A percentile compares a stretch with the other conserved stretches of the same genome.
phyloP scores from a whole-genome alignment of 371 early-diverging fungal genomes.

The Chytridium lagenaria region DNA sequence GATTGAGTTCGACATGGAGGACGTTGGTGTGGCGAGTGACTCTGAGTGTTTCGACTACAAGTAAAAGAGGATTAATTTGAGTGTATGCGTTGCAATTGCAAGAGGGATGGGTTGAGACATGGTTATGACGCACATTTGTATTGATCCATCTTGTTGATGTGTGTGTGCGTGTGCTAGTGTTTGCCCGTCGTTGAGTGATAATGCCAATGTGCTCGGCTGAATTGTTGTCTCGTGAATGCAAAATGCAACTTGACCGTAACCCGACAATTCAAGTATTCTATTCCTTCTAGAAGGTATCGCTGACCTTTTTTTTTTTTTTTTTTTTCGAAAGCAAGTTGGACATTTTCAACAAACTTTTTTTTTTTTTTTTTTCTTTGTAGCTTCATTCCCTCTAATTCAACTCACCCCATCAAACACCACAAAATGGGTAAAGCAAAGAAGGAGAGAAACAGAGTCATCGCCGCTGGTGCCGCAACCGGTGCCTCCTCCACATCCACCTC shows the following conservation, averaged over 20 bases:
- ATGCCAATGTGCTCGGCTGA: no score
- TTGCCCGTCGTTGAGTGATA: no score
- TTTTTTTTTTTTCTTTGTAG: constrained; percentile 14
- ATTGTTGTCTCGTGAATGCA: no score
- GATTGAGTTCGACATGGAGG: constrained; percentile 81
- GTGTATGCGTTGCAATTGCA: no score
- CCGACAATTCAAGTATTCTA: no score
- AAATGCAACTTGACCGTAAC: no score
- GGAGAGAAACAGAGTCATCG: constrained; percentile 52
- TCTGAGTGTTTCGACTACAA: constrained; percentile 25
- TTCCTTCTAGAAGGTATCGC: no score
- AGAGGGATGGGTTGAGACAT: no score
- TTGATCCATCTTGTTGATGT: no score
- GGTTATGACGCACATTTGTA: no score
- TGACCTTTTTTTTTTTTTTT: neutral
- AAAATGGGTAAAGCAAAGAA: constrained; percentile 64
- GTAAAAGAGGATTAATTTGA: neutral
- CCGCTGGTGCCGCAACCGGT: constrained; percentile 18
- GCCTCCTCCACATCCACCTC: neutral
- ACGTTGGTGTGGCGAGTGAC: constrained; percentile 46
- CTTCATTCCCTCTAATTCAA: neutral
- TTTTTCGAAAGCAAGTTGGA: neutral
- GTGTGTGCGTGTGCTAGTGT: no score
- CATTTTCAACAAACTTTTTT: neutral
- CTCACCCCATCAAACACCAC: neutral